Evolutionary conservation across 495 filamentous ascomycete genomes (phyloP).

Genomic region (Xylaria telfairii): DNA sequence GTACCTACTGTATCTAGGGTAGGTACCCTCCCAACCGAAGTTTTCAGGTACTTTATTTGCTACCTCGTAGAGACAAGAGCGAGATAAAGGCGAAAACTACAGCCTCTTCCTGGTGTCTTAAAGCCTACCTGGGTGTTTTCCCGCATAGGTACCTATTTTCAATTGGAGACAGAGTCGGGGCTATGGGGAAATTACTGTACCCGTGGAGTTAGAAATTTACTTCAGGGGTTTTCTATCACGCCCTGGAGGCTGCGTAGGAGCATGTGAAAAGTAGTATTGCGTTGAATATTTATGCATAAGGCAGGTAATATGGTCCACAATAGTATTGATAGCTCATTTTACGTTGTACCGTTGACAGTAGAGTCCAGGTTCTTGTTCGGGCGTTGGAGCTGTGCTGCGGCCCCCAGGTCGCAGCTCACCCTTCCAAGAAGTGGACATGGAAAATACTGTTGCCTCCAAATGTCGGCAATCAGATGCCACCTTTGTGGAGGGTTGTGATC

Average conservation of each 20-base stretch:
- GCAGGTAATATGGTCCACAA: not conserved
- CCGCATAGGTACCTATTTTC: not conserved
- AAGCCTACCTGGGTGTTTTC: not conserved
- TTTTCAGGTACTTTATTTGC: not conserved
- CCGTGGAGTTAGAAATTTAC: not conserved
- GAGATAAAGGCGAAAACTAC: not conserved
- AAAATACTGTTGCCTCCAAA: not conserved
- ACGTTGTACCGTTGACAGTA: not conserved
- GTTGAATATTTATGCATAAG: too few species aligned
- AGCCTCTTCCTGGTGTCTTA: not conserved
- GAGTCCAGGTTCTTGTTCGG: not conserved
- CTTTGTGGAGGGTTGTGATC: not conserved
- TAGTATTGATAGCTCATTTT: not conserved
- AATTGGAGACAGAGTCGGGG: not conserved
- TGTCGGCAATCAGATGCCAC: not conserved
- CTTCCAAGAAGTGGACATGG: not conserved
- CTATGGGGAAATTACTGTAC: not conserved
- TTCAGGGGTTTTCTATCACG: not conserved
- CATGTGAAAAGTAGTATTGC: not conserved
- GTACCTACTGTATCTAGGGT: too few species aligned
- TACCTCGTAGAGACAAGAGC: not conserved
- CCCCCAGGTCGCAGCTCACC: not conserved
- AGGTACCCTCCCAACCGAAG: not conserved
- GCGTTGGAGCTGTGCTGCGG: not conserved
- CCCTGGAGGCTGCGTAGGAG: not conserved